Percentiles rank a stretch among this genome's conserved stretches.
Conservation (phyloP, 2,329 filamentous ascomycete genomes). For the Cryphonectria parasitica region DNA sequence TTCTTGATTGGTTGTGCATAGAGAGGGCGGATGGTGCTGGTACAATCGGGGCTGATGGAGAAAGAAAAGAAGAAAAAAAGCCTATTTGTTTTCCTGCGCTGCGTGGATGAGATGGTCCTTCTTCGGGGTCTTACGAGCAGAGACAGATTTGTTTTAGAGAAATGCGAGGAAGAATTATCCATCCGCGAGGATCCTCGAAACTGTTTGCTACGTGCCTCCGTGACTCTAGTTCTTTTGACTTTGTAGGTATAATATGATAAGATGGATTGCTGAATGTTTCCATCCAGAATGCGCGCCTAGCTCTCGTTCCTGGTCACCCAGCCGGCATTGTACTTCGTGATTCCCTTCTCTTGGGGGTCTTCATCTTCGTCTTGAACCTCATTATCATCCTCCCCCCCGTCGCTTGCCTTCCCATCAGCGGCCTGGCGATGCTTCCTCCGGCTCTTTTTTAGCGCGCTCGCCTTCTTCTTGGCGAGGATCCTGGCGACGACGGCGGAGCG, state of each 20-base stretch:
- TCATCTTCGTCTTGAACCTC: conserved; percentile 20
- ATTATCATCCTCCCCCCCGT: conserved; percentile 14
- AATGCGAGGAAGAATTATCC: conserved; percentile 31
- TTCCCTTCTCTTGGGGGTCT: neutral
- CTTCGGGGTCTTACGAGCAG: conserved; percentile 33
- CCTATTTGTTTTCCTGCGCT: conserved; percentile 47
- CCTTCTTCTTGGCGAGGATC: conserved; percentile 69
- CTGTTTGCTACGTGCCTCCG: neutral
- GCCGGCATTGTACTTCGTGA: too few relatives aligned
- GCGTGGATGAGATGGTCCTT: conserved; percentile 36
- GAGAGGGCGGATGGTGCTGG: conserved; percentile 46
- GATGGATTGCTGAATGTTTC: neutral
- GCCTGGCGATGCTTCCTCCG: conserved; percentile 72
- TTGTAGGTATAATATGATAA: neutral
- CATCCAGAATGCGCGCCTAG: neutral
- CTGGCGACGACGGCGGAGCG: conserved; percentile 67
- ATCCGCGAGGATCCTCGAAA: conserved; percentile 1
- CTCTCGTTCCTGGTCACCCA: neutral
- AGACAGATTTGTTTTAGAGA: conserved; percentile 35
- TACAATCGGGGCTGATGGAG: conserved; percentile 57
- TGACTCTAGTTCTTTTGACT: neutral
- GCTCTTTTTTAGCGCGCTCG: conserved; percentile 80
- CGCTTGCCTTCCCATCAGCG: conserved; percentile 33
- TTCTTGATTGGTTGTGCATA: conserved; percentile 54
- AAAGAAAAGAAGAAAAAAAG: conserved; percentile 45